Evolutionary conservation across 805 yeast genomes (phyloP), one percentile per base, ranked within the genome.

Genomic region (Myxozyma melibiosi): DNA sequence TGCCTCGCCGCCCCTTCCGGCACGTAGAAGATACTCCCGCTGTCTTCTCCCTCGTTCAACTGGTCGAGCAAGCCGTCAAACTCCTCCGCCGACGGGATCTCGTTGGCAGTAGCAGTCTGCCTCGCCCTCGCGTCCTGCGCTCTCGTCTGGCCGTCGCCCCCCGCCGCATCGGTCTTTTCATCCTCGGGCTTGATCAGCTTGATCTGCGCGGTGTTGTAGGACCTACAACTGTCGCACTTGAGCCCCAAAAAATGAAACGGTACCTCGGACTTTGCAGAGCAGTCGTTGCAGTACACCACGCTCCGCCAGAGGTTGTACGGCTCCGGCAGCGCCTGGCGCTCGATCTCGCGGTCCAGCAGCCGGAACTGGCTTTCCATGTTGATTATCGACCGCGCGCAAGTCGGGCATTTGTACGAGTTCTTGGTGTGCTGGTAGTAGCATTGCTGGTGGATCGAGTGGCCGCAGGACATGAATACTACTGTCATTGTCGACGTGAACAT

Each of bases 391-490:
- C 87, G 83, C 53, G 89, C 85, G 69, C 98, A 91, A 1, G 88
- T 79, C 1, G 98, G 98, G 71, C 98, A 91, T 70, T 89, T 88
- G 76, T 90, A 91, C 14, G 88, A 83, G 68, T 55, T 59, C 64
- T 84, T 80, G n/a, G 88, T 82, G 69, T 86, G 84, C 63, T 88
- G 92, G 60, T 85, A 85, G 70, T 84, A 90, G 71, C 98, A 91
- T 27, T 71, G 67, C 70, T 90, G 89, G 73, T 91, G 98, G 57
- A 91, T 91, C 37, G 96, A 88, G 72, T 91, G 98, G 1, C 97
- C 97, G 73, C 98, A 91, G 2, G 78, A 76, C 96, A 91, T 90
- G 70, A 91, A 90, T 20, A 90, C 96, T 41, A 90, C 96, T 9
- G 90, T 85, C 68, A 77, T 79, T 5, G 86, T 83, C 3, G 94